Base-by-base conservation (phyloP, 2,329 filamentous ascomycete species). In the Malbranchea cinnamomea region DNA sequence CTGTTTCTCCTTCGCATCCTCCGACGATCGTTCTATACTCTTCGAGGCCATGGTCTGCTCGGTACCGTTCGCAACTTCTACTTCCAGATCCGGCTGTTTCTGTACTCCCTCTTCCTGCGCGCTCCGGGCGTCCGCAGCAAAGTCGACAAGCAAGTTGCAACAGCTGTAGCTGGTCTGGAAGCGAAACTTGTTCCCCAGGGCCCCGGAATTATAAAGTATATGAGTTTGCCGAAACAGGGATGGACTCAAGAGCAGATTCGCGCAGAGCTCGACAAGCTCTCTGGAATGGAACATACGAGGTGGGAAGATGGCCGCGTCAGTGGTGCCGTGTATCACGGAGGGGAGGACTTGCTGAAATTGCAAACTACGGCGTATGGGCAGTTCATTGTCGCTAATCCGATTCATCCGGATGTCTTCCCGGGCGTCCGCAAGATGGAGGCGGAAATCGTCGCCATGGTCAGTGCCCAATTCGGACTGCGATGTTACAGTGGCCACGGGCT, bases 401-500 rank as follows among this genome's bases (percentile, higher is more conserved):
- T 98, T 43, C 89, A 98, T 54, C 89, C 89, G 5, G 89, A 98
- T 58, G 87, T 98, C 24, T 98, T 98, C 59, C 89, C 89, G 10
- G 89, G 87, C 16, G 85, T 98, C 30, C 68, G 89, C 46, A 98
- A 98, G 70, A 98, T 98, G 89, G 89, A 98, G 63, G 87, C 89
- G 25, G 89, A 98, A 61, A 65, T 98, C 37, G 89, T 98, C 30
- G 79, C 85, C 41, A 98, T 98, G 87, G 84, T 91, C 31, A 15
- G 31, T 16, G 21, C 11, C 18, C 2, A 16, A 17, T 2, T 6
- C 1, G 24, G 6, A 3, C 11, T n/a, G 16, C 15, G 28, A 13
- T 11, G 14, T 12, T 7, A 11, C 20, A 22, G 7, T 22, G 20
- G 20, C 6, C 4, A n/a, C 15, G 5, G n/a, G 7, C 10, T 14